Evolutionary conservation across 2,329 filamentous ascomycete genomes (phyloP), one percentile per base, ranked within the genome.

Genomic region (Xylariaceae sp.): DNA sequence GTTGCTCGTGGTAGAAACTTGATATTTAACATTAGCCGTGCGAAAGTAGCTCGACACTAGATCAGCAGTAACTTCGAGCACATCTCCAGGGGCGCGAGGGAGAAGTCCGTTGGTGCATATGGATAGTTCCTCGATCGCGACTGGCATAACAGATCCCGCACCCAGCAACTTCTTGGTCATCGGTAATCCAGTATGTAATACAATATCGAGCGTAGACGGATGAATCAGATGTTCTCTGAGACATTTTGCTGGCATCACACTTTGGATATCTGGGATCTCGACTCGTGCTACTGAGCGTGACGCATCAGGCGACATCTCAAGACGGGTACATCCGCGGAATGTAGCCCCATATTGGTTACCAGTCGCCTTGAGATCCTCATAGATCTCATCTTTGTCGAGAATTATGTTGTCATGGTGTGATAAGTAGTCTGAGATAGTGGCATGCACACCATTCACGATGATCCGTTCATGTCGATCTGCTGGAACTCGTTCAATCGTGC

Each of bases 71-170:
- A 48, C 46, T 12, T 50, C 31, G 2, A 58, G 16, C 39, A 45
- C n/a, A 7, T 50, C 40, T 11, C 50, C 53, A 13, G 42, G 44
- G 3, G 44, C 28, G 12, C 31, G 34, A 6, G 45, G 16, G 7
- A 19, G 13, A 14, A 39, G n/a, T 6, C 33, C 34, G 34, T 5
- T 47, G 13, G 47, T 19, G 1, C 48, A 50, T 28, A 57, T 17
- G 1, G 56, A n/a, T 2, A 59, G 41, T 19, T 56, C 50, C 16
- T 47, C 47, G 19, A 59, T 59, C 14, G 49, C 48, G 14, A 55
- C 50, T n/a, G 57, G 57, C 47, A 59, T 55, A 33, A 57, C 43
- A 19, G 57, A 55, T 1, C 57, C 52, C 16, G 45, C 22, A 7
- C 54, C 57, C 6, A 51, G 34, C 5, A 22, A 10, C 13, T 36